Evolutionary conservation across 805 yeast genomes (phyloP).

Genomic region (Wickerhamiella brachini): DNA sequence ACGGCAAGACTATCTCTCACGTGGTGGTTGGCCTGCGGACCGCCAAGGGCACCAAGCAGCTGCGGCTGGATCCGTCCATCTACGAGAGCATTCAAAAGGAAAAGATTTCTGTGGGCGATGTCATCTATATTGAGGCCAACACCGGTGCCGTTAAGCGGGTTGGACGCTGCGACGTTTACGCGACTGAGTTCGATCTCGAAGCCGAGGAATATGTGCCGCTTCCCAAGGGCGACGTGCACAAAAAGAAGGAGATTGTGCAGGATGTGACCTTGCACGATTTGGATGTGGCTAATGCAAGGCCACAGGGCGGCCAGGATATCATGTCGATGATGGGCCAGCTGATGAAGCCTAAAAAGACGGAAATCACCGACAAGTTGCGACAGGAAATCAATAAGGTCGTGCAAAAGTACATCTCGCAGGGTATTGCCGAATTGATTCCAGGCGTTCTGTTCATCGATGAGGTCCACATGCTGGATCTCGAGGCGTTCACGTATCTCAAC

Average conservation of each 20-base stretch:
- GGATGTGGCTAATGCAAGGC: slow-evolving; percentile 92
- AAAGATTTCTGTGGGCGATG: slow-evolving; percentile 89
- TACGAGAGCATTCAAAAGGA: slow-evolving; percentile 93
- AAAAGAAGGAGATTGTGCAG: slow-evolving; percentile 94
- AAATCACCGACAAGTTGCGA: slow-evolving; percentile 89
- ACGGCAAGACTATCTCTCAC: slow-evolving; percentile 91
- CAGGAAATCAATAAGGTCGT: slow-evolving; percentile 92
- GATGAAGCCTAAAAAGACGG: slow-evolving; percentile 90
- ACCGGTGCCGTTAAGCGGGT: slow-evolving; percentile 96
- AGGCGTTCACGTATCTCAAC: slow-evolving; percentile 88
- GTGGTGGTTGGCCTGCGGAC: slow-evolving; percentile 89
- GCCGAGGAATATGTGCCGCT: slow-evolving; percentile 97
- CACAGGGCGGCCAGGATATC: slow-evolving; percentile 94
- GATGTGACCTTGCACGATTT: slow-evolving; percentile 93
- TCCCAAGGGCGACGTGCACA: slow-evolving; percentile 98
- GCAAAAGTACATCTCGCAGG: slow-evolving; percentile 91
- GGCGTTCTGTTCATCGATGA: slow-evolving; percentile 97
- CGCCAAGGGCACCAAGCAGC: slow-evolving; percentile 79
- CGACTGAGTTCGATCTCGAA: slow-evolving; percentile 95
- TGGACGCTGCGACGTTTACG: slow-evolving; percentile 97
- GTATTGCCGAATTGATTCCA: slow-evolving; percentile 93
- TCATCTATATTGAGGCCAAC: slow-evolving; percentile 90
- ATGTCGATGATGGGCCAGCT: slow-evolving; percentile 94
- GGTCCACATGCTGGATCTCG: slow-evolving; percentile 95
- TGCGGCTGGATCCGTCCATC: slow-evolving; percentile 81